These are phyloP conservation scores for Podosphaera aphanis DNA, from an alignment of 2,329 filamentous ascomycete genomes.

Conservation along the genomic window DNA sequence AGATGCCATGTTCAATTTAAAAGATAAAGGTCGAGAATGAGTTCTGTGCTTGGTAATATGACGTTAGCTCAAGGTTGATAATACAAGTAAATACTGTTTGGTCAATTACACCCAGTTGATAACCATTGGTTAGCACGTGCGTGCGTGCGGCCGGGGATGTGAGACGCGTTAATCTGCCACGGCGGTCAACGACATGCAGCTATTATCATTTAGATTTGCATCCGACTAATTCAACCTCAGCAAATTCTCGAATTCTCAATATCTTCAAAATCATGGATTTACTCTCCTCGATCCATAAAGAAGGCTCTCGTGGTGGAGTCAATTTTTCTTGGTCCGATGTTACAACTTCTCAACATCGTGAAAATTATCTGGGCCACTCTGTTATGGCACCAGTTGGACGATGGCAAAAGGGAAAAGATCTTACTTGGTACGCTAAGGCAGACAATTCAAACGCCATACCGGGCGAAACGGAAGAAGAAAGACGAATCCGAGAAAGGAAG, in stretches of 20 bases:
- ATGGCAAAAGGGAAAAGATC: conserved; percentile 43
- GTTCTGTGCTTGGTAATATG: too few relatives aligned
- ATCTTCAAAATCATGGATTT: conserved; percentile 48
- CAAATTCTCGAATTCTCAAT: neutral
- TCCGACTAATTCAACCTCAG: too few relatives aligned
- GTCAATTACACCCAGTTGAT: too few relatives aligned
- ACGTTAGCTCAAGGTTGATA: too few relatives aligned
- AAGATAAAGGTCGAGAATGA: too few relatives aligned
- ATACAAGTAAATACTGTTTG: too few relatives aligned
- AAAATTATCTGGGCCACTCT: conserved; percentile 58
- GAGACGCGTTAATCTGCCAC: too few relatives aligned
- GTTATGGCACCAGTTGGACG: conserved; percentile 53
- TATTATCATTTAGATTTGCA: too few relatives aligned
- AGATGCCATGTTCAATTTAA: too few relatives aligned
- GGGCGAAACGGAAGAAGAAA: conserved; percentile 34
- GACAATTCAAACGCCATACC: conserved; percentile 25
- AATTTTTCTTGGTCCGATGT: conserved; percentile 97
- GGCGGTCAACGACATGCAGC: too few relatives aligned
- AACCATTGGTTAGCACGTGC: too few relatives aligned
- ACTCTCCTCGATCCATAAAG: conserved; percentile 72
- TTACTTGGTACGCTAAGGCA: conserved; percentile 40
- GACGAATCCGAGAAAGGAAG: conserved; percentile 34
- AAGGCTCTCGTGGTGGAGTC: conserved; percentile 72
- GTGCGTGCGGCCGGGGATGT: too few relatives aligned
- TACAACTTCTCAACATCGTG: conserved; percentile 65